Conservation (phyloP, 1,284 basidiomycete genomes). For the Neolentinus lepideus region DNA sequence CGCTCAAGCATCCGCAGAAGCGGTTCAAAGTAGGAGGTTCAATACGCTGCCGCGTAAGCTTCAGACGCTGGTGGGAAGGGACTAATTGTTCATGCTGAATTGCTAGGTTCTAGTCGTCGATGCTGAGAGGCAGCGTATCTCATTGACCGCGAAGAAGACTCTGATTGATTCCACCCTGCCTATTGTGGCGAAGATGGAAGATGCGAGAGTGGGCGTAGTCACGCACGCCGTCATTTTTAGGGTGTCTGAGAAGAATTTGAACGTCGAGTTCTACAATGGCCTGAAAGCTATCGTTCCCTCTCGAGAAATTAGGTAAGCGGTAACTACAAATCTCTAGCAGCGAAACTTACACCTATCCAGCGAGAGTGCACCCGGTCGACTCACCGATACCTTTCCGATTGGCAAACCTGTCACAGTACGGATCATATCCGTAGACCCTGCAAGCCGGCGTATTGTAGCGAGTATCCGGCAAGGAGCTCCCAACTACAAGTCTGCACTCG, state of each 20-base stretch:
- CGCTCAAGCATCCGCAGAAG: slow-evolving; percentile 87
- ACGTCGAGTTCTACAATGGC: slow-evolving; percentile 90
- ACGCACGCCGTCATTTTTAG: slow-evolving; percentile 84
- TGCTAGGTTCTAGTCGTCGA: slow-evolving; percentile 82
- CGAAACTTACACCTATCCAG: background rate
- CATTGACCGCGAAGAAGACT: slow-evolving; percentile 89
- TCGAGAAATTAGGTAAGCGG: slow-evolving; percentile 71
- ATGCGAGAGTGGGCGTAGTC: slow-evolving; percentile 67
- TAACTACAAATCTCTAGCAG: background rate
- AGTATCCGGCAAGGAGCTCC: slow-evolving; percentile 82
- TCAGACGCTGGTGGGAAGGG: slow-evolving; percentile 47
- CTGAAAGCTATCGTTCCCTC: slow-evolving; percentile 79
- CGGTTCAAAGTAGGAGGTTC: slow-evolving; percentile 81
- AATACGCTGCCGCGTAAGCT: slow-evolving; percentile 80
- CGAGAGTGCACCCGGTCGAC: slow-evolving; percentile 13
- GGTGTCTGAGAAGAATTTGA: slow-evolving; percentile 69
- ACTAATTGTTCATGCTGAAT: slow-evolving; percentile 78
- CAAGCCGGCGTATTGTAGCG: slow-evolving; percentile 66
- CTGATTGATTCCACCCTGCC: slow-evolving; percentile 79
- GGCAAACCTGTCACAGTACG: slow-evolving; percentile 88
- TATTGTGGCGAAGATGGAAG: slow-evolving; percentile 59
- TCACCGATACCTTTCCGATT: slow-evolving; percentile 65
- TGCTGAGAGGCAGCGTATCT: slow-evolving; percentile 74
- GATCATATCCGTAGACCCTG: slow-evolving; percentile 67
- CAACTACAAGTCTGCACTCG: slow-evolving; percentile 37